Evolutionary conservation across 495 filamentous ascomycete genomes (phyloP).

Genomic region (Pyrenula aspistea): DNA sequence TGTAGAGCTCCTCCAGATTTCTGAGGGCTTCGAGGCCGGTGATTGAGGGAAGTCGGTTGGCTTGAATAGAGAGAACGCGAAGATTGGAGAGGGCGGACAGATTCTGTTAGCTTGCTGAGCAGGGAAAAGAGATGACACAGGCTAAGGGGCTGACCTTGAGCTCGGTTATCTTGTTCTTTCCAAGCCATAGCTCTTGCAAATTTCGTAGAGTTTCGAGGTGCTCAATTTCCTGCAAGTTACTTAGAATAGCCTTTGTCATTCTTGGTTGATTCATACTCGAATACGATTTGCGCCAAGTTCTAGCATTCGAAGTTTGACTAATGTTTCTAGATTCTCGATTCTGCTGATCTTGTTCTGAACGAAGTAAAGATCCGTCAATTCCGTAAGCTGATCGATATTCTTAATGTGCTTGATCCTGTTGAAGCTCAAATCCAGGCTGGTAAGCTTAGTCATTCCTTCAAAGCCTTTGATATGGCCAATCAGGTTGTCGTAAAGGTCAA

Average conservation of each 20-base stretch:
- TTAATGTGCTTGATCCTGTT: constrained; percentile 99
- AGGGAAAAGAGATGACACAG: not conserved
- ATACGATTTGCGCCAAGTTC: constrained; percentile 91
- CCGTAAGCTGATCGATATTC: constrained; percentile 63
- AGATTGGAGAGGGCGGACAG: constrained; percentile 64
- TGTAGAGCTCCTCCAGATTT: constrained; percentile 90
- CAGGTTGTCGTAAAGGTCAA: constrained; percentile 98
- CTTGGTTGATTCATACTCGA: constrained; percentile 33
- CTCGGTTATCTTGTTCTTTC: constrained; percentile 93
- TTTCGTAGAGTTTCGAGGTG: constrained; percentile 66
- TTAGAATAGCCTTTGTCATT: not conserved
- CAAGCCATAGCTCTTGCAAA: constrained; percentile 86
- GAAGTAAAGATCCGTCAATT: constrained; percentile 80
- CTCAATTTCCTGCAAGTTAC: constrained; percentile 57
- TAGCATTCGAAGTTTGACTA: constrained; percentile 64
- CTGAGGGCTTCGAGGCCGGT: constrained; percentile 57
- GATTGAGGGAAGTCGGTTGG: constrained; percentile 81
- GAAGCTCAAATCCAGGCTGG: constrained; percentile 82
- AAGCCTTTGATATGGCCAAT: constrained; percentile 79
- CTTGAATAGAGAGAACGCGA: constrained; percentile 88
- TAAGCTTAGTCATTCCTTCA: constrained; percentile 62
- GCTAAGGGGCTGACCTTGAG: constrained; percentile 40
- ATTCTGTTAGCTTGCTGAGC: constrained; percentile 23
- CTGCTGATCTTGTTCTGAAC: constrained; percentile 84
- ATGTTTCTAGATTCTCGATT: constrained; percentile 74